Base-by-base conservation (phyloP, 495 filamentous ascomycete species). In the Haplographium delicatum region DNA sequence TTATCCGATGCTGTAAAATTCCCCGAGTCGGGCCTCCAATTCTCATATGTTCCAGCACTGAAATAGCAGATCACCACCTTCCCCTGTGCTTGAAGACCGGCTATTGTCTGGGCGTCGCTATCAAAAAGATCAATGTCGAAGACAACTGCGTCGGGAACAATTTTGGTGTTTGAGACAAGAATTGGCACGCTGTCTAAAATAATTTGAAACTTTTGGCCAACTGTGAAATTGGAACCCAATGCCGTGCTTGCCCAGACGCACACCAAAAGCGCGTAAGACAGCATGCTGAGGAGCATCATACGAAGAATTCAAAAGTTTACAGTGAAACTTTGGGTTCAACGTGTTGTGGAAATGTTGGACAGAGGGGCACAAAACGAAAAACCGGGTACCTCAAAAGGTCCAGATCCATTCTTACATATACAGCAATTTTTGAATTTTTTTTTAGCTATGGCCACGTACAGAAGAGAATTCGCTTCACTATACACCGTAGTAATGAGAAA, bases 11-110 rank as follows among this genome's bases (percentile, higher is more conserved):
- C 19, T 0, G 59, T 51, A 66, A 88, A 88, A 0, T 72, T 25
- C 35, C 24, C 46, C 6, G 73, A 65, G 57, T 89, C 84, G 2
- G 43, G 35, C 5, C 54, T 44, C 33, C 25, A 48, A 23, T 52
- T 16, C 38, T 57, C 49, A 30, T 39, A 53, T 24, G 31, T 44
- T 4, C 85, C 84, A 1, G 82, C 84, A 9, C 74, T 79, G 67
- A 86, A 88, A 63, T 88, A 89, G 71, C 85, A 89, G 50, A 87
- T 82, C 25, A 86, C 77, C 44, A 73, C 80, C 50, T 78, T 72
- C 9, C 67, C 68, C 22, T 63, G 47, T 3, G 35, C 33, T 25
- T 83, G 74, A 1, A 85, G 66, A 0, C 58, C 51, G 7, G 63
- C 50, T 50, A 84, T 81, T 1, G 59, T 68, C n/a, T 61, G 52